Evolutionary conservation across 2,329 filamentous ascomycete species (phyloP).

Genomic region (Dactylonectria estremocensis): DNA sequence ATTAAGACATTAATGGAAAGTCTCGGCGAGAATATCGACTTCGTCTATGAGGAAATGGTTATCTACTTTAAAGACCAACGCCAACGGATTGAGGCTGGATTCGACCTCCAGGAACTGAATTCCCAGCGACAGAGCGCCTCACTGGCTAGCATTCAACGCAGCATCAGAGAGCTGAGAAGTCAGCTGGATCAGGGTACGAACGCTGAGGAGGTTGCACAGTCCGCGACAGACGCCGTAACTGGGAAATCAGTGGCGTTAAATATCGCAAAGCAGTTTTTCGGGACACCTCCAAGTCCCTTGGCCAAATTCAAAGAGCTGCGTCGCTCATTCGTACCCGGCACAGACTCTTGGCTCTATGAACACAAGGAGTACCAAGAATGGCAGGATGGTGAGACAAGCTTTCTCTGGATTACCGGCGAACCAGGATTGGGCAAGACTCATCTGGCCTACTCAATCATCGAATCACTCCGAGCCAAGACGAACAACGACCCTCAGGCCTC

Average conservation of each 20-base stretch:
- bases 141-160: neutral
- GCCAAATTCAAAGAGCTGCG: neutral
- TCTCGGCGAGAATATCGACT: neutral
- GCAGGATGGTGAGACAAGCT: neutral
- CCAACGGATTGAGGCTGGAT: neutral
- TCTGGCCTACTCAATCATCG: neutral
- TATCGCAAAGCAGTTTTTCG: neutral
- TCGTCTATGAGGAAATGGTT: neutral
- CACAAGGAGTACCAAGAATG: neutral
- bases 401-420: neutral
- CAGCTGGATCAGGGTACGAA: neutral
- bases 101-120: neutral
- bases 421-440: neutral
- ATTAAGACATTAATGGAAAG: neutral
- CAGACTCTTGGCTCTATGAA: neutral
- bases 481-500: neutral
- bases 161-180: neutral
- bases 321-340: neutral
- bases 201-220: neutral
- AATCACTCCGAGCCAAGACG: neutral
- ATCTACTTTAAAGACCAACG: neutral
- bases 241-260: neutral
- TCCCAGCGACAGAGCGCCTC: neutral
- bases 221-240: neutral
- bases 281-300: neutral